Conservation (phyloP, 2,329 filamentous ascomycete genomes). For the Trichoderma koningiopsis region DNA sequence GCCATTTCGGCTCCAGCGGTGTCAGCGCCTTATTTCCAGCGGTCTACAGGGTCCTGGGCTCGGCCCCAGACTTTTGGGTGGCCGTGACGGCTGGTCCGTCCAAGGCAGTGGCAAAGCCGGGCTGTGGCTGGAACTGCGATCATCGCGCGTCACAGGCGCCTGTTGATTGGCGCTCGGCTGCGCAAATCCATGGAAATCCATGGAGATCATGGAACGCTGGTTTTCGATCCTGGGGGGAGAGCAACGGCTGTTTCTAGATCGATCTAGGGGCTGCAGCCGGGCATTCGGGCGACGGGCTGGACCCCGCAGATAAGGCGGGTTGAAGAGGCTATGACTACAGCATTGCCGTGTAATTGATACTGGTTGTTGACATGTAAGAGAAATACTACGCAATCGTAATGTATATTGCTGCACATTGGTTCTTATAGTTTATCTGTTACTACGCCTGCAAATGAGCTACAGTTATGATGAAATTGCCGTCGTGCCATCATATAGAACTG, state of each 20-base stretch:
- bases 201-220: background rate
- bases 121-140: background rate
- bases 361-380: too few relatives aligned
- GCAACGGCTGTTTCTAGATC: slow-evolving; percentile 17
- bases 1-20: background rate
- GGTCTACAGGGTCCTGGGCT: background rate
- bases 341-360: background rate
- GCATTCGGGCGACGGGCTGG: background rate
- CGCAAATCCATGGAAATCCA: background rate
- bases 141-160: background rate
- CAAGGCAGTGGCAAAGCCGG: slow-evolving; percentile 17
- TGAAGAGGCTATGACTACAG: background rate
- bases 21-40: background rate
- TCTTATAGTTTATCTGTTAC: too few relatives aligned
- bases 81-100: slow-evolving; percentile 5
- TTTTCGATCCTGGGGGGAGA: slow-evolving; percentile 10
- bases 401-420: too few relatives aligned
- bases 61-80: background rate
- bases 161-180: background rate
- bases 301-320: background rate
- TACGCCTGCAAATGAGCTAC: too few relatives aligned
- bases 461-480: too few relatives aligned
- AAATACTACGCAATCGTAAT: too few relatives aligned
- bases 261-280: slow-evolving; percentile 1
- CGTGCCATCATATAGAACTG: background rate